These are phyloP conservation scores for Phytophthora constricta DNA, from an alignment of 352 stramenopile species.

Conservation along the genomic window DNA sequence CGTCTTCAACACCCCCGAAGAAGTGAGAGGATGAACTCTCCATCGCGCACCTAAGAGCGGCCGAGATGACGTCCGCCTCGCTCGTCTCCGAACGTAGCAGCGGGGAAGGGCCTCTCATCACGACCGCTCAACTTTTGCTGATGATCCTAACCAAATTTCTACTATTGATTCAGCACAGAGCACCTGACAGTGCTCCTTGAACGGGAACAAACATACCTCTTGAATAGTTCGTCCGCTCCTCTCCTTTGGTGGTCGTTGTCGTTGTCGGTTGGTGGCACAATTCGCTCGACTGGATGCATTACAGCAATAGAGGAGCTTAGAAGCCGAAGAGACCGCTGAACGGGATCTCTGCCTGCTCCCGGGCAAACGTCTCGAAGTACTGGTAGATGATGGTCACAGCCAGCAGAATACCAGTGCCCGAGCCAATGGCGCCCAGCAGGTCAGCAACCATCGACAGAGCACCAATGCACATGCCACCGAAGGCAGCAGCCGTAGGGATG, in stretches of 20 bases:
- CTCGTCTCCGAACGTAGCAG: conserved; percentile 46
- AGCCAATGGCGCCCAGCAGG: conserved; percentile 98
- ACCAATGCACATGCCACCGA: conserved; percentile 99
- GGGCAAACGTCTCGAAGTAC: conserved; percentile 98
- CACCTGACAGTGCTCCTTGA: conserved; percentile 87
- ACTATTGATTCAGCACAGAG: conserved; percentile 86
- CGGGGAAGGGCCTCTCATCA: conserved; percentile 57
- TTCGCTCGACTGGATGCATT: conserved; percentile 20
- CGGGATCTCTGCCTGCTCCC: conserved; percentile 91
- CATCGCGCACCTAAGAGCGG: conserved; percentile 83
- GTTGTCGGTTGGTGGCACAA: conserved; percentile 9
- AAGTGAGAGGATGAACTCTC: conserved; percentile 33
- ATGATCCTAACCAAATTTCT: conserved; percentile 78
- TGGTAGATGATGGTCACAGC: conserved; percentile 99
- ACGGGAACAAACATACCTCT: conserved; percentile 82
- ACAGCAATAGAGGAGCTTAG: conserved; percentile 49
- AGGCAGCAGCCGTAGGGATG: conserved; percentile 98
- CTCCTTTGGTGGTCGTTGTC: conserved; percentile 31
- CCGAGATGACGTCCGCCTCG: conserved; percentile 54
- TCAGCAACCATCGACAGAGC: conserved; percentile 98
- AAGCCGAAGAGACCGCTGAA: conserved; percentile 85
- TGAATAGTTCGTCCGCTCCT: conserved; percentile 37
- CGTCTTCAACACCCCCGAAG: conserved; percentile 21
- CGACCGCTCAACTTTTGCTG: conserved; percentile 61
- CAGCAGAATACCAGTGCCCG: conserved; percentile 98